A percentile compares a stretch with the other conserved stretches of the same genome.
phyloP scores from a whole-genome alignment of 108 stramenopile species.

The Skeletonema grethae region DNA sequence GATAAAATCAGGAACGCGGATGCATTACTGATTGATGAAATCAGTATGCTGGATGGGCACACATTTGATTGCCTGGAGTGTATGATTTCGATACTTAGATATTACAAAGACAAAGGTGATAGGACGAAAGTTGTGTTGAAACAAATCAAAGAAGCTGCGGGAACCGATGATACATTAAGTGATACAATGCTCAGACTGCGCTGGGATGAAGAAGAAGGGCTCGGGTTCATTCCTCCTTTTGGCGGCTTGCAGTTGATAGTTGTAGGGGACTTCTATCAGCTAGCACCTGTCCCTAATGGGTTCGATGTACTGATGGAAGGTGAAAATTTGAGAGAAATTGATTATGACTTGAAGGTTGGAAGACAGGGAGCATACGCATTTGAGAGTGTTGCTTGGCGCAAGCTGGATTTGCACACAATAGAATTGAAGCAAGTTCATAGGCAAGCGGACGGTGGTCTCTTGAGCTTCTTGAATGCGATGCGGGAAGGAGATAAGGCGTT shows the following conservation, averaged over 20 bases:
- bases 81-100: slow-evolving; percentile 52
- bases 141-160: slow-evolving; percentile 8
- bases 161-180: slow-evolving; percentile 5
- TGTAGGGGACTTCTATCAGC: slow-evolving; percentile 84
- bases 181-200: slow-evolving; percentile 29
- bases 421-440: slow-evolving; percentile 49
- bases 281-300: slow-evolving; percentile 60
- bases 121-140: slow-evolving; percentile 1
- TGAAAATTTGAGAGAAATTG: slow-evolving; percentile 24
- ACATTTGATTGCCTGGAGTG: slow-evolving; percentile 72
- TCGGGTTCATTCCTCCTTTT: slow-evolving; percentile 54
- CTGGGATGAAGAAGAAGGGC: slow-evolving; percentile 32
- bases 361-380: slow-evolving; percentile 55
- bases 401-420: slow-evolving; percentile 16
- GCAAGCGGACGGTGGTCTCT: slow-evolving; percentile 56
- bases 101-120: slow-evolving; percentile 21
- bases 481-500: slow-evolving; percentile 34
- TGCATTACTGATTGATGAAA: slow-evolving; percentile 59
- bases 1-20: slow-evolving; percentile 14
- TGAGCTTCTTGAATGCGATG: slow-evolving; percentile 55
- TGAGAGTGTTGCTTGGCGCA: slow-evolving; percentile 38
- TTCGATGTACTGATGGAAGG: slow-evolving; percentile 20
- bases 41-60: slow-evolving; percentile 61
- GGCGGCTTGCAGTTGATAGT: slow-evolving; percentile 79
- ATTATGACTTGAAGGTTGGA: slow-evolving; percentile 30